Evolutionary conservation across 768 basidiomycete genomes (phyloP).

Genomic region (Phanerochaete sordida): DNA sequence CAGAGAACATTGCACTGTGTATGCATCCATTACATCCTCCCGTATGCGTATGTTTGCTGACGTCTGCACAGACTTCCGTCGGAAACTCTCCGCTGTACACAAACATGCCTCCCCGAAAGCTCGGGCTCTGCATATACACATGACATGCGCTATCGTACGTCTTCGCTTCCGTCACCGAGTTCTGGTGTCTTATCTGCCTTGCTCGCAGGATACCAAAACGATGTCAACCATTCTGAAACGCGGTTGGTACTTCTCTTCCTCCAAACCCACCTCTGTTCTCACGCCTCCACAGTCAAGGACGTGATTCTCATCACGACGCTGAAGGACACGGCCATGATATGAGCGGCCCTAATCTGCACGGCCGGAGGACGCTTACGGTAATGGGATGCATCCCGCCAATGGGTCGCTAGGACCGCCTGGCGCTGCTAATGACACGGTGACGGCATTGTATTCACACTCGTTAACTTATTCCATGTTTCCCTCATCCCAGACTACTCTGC

Average conservation of each 20-base stretch:
- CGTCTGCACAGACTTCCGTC: constrained; percentile 42
- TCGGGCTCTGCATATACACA: constrained; percentile 49
- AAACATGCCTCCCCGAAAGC: constrained; percentile 43
- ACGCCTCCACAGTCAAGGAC: constrained; percentile 3
- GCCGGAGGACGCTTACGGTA: neutral
- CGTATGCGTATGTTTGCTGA: neutral
- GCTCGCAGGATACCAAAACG: constrained; percentile 9
- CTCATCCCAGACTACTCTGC: neutral
- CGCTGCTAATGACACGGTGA: neutral
- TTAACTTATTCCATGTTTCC: neutral
- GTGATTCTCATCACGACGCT: constrained; percentile 5
- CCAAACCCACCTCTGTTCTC: neutral
- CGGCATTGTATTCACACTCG: constrained; percentile 2
- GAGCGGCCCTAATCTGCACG: neutral
- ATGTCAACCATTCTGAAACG: constrained; percentile 13
- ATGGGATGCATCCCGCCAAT: neutral
- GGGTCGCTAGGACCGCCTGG: neutral
- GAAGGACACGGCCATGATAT: constrained; percentile 8
- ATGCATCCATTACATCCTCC: constrained; percentile 16
- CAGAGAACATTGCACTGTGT: constrained; percentile 53
- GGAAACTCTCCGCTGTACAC: constrained; percentile 48
- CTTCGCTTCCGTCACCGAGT: neutral
- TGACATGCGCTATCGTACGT: constrained; percentile 58
- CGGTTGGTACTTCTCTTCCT: neutral
- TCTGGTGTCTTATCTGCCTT: neutral